Evolutionary conservation across 495 filamentous ascomycete genomes (phyloP).

Genomic region (Xylaria venustula): DNA sequence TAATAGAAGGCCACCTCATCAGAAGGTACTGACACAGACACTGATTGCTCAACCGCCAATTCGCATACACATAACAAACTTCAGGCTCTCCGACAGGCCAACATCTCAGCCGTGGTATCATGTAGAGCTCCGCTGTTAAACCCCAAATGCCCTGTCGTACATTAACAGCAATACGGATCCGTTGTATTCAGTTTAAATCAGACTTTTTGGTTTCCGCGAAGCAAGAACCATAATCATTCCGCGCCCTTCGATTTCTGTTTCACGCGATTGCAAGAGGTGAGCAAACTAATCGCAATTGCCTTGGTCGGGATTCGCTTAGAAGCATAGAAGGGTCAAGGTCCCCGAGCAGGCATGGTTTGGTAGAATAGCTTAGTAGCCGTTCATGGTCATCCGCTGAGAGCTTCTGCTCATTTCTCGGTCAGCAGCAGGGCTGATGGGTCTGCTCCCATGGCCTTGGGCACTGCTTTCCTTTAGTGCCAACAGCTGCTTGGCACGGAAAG

Average conservation of each 20-base stretch:
- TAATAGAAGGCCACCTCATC: conserved; percentile 34
- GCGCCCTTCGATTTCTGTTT: conserved; percentile 1
- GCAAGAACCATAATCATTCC: conserved; percentile 11
- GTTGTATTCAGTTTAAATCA: conserved; percentile 21
- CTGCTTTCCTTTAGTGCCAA: conserved; percentile 97
- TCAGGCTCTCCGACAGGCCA: conserved; percentile 16
- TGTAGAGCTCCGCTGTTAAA: conserved; percentile 21
- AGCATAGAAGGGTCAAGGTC: conserved; percentile 5
- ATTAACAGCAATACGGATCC: conserved; percentile 19
- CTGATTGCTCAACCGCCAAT: conserved; percentile 30
- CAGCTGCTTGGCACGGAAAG: conserved; percentile 98
- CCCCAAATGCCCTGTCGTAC: conserved; percentile 10
- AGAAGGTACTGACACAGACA: conserved; percentile 29
- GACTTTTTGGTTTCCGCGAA: conserved; percentile 16
- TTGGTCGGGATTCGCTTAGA: neutral
- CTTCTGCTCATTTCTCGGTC: conserved; percentile 95
- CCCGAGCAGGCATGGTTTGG: conserved; percentile 13
- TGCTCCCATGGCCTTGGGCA: conserved; percentile 79
- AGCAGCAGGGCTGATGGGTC: conserved; percentile 91
- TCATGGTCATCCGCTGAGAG: conserved; percentile 96
- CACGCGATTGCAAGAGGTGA: neutral
- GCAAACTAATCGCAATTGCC: neutral
- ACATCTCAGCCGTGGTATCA: conserved; percentile 20
- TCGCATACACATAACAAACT: conserved; percentile 25
- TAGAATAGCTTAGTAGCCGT: conserved; percentile 71